Conservation (phyloP, 331 rosid species). For the Rosa hybrid region DNA sequence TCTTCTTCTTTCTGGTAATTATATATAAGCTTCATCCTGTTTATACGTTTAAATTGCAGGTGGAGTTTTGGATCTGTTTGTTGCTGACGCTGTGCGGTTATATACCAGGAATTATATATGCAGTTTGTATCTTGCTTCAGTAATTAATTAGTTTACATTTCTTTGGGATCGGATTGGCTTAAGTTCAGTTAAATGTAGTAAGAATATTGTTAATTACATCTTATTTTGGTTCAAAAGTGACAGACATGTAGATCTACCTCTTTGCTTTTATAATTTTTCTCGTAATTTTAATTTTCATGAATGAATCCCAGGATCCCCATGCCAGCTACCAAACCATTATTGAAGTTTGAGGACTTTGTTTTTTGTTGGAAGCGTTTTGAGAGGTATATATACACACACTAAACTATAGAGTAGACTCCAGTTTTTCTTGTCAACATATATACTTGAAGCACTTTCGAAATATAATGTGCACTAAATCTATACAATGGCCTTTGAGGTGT, state of each 20-base stretch:
- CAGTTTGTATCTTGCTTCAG: conserved; percentile 27
- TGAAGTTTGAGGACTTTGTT: no score
- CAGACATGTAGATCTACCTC: background rate
- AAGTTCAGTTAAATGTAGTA: background rate
- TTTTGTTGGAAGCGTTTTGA: no score
- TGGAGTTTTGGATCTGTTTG: conserved; percentile 38
- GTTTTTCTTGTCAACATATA: no score
- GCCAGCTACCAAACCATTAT: background rate
- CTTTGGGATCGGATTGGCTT: background rate
- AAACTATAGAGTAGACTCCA: no score
- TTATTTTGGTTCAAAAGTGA: background rate
- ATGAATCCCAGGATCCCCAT: background rate
- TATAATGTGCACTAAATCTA: no score
- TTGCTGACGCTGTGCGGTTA: conserved; percentile 36
- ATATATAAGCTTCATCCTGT: background rate
- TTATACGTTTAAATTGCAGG: conserved; percentile 13
- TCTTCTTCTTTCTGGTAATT: background rate
- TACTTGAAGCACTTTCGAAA: no score
- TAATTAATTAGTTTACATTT: background rate
- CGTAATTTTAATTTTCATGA: background rate
- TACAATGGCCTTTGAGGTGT: no score
- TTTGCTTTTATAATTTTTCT: background rate
- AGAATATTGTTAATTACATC: background rate
- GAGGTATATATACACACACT: no score
- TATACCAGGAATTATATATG: conserved; percentile 44